Evolutionary conservation across 2,329 filamentous ascomycete genomes (phyloP).

Genomic region (Parafenestella ontariensis): DNA sequence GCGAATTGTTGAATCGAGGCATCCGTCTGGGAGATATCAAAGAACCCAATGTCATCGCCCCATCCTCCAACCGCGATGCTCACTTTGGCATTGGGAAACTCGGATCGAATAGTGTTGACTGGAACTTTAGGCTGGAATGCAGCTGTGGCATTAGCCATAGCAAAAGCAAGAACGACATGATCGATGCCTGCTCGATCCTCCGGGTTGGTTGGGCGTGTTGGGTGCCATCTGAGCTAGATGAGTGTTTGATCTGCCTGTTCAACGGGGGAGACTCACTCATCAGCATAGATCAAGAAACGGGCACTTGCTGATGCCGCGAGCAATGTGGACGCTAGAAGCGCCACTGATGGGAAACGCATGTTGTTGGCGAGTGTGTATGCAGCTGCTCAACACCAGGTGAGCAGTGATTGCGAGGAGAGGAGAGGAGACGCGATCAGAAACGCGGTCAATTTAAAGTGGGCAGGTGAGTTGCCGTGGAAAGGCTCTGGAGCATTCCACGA

Average conservation of each 20-base stretch:
- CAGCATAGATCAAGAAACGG: constrained; percentile 43
- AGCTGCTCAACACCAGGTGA: not conserved
- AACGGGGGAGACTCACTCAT: constrained; percentile 34
- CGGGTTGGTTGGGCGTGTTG: constrained; percentile 33
- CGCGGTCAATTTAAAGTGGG: not conserved
- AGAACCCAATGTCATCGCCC: constrained; percentile 72
- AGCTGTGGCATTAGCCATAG: constrained; percentile 51
- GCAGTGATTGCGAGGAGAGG: constrained; percentile 1
- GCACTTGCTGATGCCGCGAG: constrained; percentile 23
- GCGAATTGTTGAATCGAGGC: constrained; percentile 65
- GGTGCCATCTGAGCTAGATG: constrained; percentile 38
- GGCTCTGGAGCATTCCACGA: constrained; percentile 6
- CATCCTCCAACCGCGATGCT: constrained; percentile 78
- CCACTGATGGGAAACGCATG: constrained; percentile 29
- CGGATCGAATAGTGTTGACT: constrained; percentile 58
- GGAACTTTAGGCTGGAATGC: constrained; percentile 62
- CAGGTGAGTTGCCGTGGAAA: constrained; percentile 9
- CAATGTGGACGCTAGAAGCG: constrained; percentile 19
- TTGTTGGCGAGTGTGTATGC: constrained; percentile 2
- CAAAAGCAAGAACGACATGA: constrained; percentile 47
- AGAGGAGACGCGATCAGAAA: not conserved
- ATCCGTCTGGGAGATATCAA: constrained; percentile 60
- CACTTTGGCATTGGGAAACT: constrained; percentile 67
- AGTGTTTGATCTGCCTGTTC: not conserved
- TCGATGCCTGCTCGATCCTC: constrained; percentile 44